These are phyloP conservation scores for Podosphaera xanthii DNA, from an alignment of 2,329 filamentous ascomycete genomes.

Conservation along the genomic window DNA sequence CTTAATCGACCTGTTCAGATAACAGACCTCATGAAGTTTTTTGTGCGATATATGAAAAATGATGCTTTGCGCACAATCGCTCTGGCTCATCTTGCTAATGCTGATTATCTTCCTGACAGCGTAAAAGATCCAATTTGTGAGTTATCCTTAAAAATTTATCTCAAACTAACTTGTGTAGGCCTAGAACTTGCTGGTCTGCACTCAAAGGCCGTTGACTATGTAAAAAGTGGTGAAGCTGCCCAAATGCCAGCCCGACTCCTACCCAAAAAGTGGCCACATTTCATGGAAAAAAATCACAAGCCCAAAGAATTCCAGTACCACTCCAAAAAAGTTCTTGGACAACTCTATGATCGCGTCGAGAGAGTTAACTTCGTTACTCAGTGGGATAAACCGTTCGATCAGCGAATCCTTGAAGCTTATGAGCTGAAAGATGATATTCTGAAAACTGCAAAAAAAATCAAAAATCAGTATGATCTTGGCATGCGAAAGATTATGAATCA, in stretches of 20 bases:
- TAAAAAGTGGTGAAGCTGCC: constrained; percentile 68
- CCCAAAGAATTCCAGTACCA: constrained; percentile 29
- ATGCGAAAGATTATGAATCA: constrained; percentile 68
- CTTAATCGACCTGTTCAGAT: constrained; percentile 41
- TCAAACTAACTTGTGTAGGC: constrained; percentile 19
- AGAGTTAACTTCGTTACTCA: constrained; percentile 46
- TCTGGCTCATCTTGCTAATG: constrained; percentile 53
- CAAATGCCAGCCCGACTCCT: constrained; percentile 35
- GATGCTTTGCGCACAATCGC: constrained; percentile 65
- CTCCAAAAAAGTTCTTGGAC: constrained; percentile 52
- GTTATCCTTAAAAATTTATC: constrained; percentile 10
- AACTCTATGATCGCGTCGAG: constrained; percentile 56
- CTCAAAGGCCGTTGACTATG: constrained; percentile 81
- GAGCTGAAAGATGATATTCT: constrained; percentile 30
- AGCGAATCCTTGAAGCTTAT: constrained; percentile 44
- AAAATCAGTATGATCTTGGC: constrained; percentile 52
- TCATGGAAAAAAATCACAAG: constrained; percentile 48
- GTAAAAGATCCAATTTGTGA: constrained; percentile 46
- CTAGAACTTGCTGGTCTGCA: constrained; percentile 57
- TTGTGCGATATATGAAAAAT: constrained; percentile 82
- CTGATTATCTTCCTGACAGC: constrained; percentile 37
- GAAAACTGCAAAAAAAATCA: constrained; percentile 38
- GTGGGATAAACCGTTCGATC: constrained; percentile 54
- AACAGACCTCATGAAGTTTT: constrained; percentile 60
- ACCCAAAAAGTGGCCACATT: constrained; percentile 57